Evolutionary conservation across 768 basidiomycete species (phyloP).

Genomic region (Leccinellum rugosiceps): DNA sequence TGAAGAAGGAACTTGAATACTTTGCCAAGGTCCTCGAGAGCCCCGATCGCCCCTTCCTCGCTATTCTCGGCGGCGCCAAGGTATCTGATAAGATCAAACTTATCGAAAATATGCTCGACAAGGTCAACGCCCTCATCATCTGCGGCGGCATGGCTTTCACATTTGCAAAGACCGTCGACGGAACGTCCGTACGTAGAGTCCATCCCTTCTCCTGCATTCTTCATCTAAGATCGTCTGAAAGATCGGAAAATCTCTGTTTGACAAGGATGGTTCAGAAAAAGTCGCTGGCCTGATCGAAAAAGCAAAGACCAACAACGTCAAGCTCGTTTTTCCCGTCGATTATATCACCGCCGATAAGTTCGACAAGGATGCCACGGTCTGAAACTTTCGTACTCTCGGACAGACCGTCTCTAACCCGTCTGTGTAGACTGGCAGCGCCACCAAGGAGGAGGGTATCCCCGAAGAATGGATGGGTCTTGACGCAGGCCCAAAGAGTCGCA

Average conservation of each 20-base stretch:
- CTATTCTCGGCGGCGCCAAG: slow-evolving; percentile 97
- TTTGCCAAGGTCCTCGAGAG: slow-evolving; percentile 96
- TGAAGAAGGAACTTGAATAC: slow-evolving; percentile 98
- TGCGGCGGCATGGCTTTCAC: slow-evolving; percentile 99
- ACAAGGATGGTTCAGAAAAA: slow-evolving; percentile 83
- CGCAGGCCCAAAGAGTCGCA: slow-evolving; percentile 78
- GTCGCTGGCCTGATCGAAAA: slow-evolving; percentile 82
- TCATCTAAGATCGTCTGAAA: slow-evolving; percentile 12
- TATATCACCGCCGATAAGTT: slow-evolving; percentile 95
- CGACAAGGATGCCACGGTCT: slow-evolving; percentile 82
- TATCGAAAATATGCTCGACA: slow-evolving; percentile 98
- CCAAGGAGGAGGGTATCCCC: slow-evolving; percentile 85
- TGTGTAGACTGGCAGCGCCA: slow-evolving; percentile 63
- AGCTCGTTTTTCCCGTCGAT: slow-evolving; percentile 94
- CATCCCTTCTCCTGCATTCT: neutral
- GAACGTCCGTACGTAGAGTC: slow-evolving; percentile 53
- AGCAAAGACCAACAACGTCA: slow-evolving; percentile 87
- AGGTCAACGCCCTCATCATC: slow-evolving; percentile 95
- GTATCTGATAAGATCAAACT: slow-evolving; percentile 98
- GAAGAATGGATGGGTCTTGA: slow-evolving; percentile 96
- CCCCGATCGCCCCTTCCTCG: slow-evolving; percentile 94
- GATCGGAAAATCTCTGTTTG: slow-evolving; percentile 96
- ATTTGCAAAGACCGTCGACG: slow-evolving; percentile 92
- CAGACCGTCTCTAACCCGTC: slow-evolving; percentile 4
- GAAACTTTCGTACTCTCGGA: slow-evolving; percentile 12